Conservation (phyloP, 139 green algal species). For the Desmodesmus armatus region DNA sequence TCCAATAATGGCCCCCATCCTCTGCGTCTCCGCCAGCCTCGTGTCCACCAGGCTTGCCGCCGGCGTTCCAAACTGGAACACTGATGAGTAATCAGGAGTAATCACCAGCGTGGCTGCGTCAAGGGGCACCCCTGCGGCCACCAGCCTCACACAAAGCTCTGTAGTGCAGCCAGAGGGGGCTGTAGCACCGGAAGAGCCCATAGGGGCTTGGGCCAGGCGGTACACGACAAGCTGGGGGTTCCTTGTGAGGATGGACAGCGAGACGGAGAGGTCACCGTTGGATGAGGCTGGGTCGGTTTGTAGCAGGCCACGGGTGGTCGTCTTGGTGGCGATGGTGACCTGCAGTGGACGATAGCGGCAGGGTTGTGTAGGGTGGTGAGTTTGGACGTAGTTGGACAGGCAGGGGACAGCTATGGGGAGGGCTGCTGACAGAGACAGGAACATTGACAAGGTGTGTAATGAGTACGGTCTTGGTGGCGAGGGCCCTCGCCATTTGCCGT, state of each 20-base stretch:
- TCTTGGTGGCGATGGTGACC: background rate
- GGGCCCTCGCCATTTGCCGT: too few relatives aligned
- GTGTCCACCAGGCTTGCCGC: too few relatives aligned
- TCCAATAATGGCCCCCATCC: too few relatives aligned
- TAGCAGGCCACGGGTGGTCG: background rate
- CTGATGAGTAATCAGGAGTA: too few relatives aligned
- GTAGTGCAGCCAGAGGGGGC: background rate
- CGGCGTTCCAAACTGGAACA: too few relatives aligned
- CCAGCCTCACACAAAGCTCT: background rate
- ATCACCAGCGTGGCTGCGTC: too few relatives aligned
- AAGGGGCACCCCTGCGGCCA: background rate
- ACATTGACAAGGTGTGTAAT: too few relatives aligned
- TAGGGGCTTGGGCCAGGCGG: background rate
- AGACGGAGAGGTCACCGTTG: background rate
- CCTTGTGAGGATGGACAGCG: background rate
- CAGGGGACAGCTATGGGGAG: background rate
- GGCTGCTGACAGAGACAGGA: background rate
- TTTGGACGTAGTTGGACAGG: background rate
- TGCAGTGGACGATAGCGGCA: background rate
- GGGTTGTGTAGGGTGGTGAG: background rate
- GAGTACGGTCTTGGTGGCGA: too few relatives aligned
- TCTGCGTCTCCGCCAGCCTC: too few relatives aligned
- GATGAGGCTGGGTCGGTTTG: too few relatives aligned
- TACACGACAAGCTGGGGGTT: constrained; percentile 2
- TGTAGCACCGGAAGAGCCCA: background rate